Evolutionary conservation across 2,329 filamentous ascomycete genomes (phyloP), one percentile per base, ranked within the genome.

Genomic region (Penicillium aurantiogriseum): DNA sequence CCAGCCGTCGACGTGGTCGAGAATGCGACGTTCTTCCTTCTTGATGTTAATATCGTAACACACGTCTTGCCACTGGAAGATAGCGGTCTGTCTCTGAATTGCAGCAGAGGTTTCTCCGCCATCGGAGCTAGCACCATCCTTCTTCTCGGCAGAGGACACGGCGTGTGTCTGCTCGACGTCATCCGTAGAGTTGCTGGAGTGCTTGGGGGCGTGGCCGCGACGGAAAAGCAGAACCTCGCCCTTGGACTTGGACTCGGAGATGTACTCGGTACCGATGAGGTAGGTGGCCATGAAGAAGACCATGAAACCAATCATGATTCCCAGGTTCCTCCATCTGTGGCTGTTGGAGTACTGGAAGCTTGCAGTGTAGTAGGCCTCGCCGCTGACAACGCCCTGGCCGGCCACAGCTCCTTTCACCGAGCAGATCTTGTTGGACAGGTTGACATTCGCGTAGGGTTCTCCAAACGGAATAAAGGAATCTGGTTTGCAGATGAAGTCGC

Each of bases 1-100:
- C 90, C 91, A 97, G 36, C 92, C 92, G 69, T 95, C 89, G 13
- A 96, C 90, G 61, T 94, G 81, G 67, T 96, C 88, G 58, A 97
- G 79, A 67, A 97, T 89, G 43, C 88, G 85, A 17, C 91, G 84
- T 1, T 81, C 77, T 67, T 93, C 85, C 15, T 81, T 80, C 79
- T 95, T 95, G 76, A 96, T 92, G 67, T 85, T 85, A 71, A 91
- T 88, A 58, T 91, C 87, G 67, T 90, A 96, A 76, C 88, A 92
- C 2, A 96, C 88, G 65, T 93, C 82, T 63, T 87, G 83, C 92
- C 91, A 96, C 69, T 91, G 89, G 80, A 95, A 95, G 59, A 92
- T 85, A 23, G 89, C 89, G 5, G 85, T 91, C 70, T 91, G 87
- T 63, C 79, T 80, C 67, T 85, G 83, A 51, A 87, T 86, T 40